These are phyloP conservation scores for Corymbia citriodora DNA, from an alignment of 441 rosid species.

Conservation along the genomic window DNA sequence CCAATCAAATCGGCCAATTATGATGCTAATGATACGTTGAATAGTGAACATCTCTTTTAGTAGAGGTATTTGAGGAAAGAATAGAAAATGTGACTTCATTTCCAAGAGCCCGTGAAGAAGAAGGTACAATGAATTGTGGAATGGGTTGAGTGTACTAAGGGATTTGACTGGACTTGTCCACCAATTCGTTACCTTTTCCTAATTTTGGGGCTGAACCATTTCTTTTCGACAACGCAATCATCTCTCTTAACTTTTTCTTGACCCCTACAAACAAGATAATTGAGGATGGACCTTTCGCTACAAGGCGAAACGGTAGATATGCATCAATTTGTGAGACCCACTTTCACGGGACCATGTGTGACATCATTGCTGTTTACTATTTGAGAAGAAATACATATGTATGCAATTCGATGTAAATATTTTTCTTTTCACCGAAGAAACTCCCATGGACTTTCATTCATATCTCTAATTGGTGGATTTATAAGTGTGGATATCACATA, in stretches of 20 bases:
- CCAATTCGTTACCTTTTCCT: background rate
- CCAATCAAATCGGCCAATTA: no score
- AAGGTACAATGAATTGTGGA: background rate
- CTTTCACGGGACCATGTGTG: background rate
- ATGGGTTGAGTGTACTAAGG: background rate
- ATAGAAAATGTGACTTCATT: background rate
- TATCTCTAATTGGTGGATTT: background rate
- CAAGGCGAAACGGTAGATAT: background rate
- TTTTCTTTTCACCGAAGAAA: background rate
- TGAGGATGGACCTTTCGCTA: background rate
- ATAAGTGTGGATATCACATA: background rate
- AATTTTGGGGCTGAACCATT: background rate
- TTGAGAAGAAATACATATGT: background rate
- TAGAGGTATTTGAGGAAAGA: no score
- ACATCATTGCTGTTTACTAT: background rate
- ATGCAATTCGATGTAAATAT: accelerated
- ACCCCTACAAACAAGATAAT: background rate
- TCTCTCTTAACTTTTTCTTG: background rate
- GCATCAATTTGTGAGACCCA: background rate
- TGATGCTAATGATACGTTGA: no score
- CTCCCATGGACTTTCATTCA: background rate
- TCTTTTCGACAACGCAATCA: background rate
- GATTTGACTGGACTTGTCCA: background rate
- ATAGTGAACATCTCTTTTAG: no score
- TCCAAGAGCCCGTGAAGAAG: background rate